Conservation (phyloP, 1,284 basidiomycete species). For the Paramarasmius palmivorus region DNA sequence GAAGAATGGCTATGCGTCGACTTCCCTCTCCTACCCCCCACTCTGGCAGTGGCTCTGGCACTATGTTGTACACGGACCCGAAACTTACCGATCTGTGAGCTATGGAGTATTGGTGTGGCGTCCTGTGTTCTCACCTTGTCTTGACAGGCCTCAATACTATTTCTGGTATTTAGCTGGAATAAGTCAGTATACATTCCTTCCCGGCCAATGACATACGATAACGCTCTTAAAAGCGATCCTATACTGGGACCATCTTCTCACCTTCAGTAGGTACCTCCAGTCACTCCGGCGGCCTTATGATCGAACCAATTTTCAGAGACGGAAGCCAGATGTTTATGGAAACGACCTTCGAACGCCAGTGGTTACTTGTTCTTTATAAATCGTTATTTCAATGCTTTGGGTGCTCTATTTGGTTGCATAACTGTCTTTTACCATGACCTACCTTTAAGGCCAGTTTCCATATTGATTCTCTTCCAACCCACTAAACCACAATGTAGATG, state of each 20-base stretch:
- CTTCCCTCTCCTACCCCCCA: too few species aligned
- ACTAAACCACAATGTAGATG: background rate
- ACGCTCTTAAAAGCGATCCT: background rate
- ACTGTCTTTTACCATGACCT: constrained; percentile 1
- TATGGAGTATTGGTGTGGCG: too few species aligned
- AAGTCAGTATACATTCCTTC: too few species aligned
- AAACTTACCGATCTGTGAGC: too few species aligned
- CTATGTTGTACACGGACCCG: too few species aligned
- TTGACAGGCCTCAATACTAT: too few species aligned
- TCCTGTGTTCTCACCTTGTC: too few species aligned
- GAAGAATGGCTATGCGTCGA: too few species aligned
- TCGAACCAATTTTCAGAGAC: background rate
- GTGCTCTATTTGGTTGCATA: background rate
- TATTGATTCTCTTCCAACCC: too few species aligned
- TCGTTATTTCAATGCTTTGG: constrained; percentile 5
- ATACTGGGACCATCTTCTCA: constrained; percentile 6
- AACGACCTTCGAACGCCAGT: background rate
- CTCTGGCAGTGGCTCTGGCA: too few species aligned
- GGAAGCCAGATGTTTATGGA: constrained; percentile 6
- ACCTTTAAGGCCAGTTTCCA: background rate
- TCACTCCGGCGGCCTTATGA: background rate
- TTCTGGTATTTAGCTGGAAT: too few species aligned
- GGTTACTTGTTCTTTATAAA: constrained; percentile 6
- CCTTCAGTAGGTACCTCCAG: background rate
- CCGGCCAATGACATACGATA: too few species aligned